Conservation (phyloP, 257 asterid genomes). For the Haberlea rhodopensis region DNA sequence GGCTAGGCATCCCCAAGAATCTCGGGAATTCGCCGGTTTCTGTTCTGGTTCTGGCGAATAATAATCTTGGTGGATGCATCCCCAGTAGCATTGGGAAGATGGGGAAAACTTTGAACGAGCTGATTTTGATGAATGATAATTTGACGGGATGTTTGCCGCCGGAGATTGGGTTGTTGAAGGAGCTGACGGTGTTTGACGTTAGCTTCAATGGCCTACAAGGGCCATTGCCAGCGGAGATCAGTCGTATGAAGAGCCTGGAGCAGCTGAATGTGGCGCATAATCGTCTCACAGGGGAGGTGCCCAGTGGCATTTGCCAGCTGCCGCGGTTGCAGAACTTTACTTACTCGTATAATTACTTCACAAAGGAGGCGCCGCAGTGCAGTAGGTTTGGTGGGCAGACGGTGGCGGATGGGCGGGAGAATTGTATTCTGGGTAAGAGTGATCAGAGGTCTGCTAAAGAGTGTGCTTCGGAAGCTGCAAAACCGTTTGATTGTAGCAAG, state of each 20-base stretch:
- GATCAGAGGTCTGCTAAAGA: slow-evolving; percentile 62
- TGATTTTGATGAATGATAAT: slow-evolving; percentile 48
- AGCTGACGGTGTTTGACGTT: slow-evolving; percentile 52
- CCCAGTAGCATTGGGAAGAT: slow-evolving; percentile 53
- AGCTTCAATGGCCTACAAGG: slow-evolving; percentile 47
- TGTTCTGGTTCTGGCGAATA: slow-evolving; percentile 50
- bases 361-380: slow-evolving; percentile 47
- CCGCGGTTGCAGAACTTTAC: slow-evolving; percentile 53
- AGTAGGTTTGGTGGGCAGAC: slow-evolving; percentile 30
- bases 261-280: slow-evolving; percentile 51
- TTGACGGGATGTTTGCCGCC: slow-evolving; percentile 54
- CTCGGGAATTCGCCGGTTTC: slow-evolving; percentile 53
- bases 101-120: slow-evolving; percentile 49
- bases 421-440: slow-evolving; percentile 64
- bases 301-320: slow-evolving; percentile 45
- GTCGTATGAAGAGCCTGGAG: slow-evolving; percentile 45
- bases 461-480: slow-evolving; percentile 69
- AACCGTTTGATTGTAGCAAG: slow-evolving; percentile 72
- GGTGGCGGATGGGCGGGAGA: slow-evolving; percentile 50
- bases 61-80: slow-evolving; percentile 52
- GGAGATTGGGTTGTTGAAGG: slow-evolving; percentile 42
- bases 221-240: slow-evolving; percentile 40
- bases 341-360: slow-evolving; percentile 47
- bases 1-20: slow-evolving; percentile 45
- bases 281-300: slow-evolving; percentile 42